These are phyloP conservation scores for Mitragyna speciosa DNA, from an alignment of 257 asterid genomes.

Conservation along the genomic window DNA sequence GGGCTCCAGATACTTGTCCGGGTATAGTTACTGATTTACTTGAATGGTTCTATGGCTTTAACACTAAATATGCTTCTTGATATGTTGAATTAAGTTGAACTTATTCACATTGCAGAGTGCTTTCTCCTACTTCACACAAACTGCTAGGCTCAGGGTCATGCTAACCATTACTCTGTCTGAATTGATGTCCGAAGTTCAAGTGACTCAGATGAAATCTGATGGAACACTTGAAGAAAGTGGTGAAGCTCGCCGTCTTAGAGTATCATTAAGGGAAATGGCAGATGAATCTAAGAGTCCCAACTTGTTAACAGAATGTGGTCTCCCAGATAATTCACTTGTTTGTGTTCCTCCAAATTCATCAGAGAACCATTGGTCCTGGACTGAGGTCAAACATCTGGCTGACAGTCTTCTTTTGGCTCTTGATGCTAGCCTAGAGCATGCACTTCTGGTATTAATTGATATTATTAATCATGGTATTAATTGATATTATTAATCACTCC, in stretches of 20 bases:
- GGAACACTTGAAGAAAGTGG: slow-evolving; percentile 95
- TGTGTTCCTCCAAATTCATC: slow-evolving; percentile 44
- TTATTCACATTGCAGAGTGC: slow-evolving; percentile 64
- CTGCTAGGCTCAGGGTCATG: slow-evolving; percentile 87
- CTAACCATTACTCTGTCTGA: slow-evolving; percentile 92
- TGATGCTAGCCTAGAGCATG: slow-evolving; percentile 98
- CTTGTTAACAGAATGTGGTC: slow-evolving; percentile 66
- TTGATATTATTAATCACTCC: slow-evolving; percentile 23
- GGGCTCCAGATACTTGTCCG: slow-evolving; percentile 96
- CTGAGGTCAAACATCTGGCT: slow-evolving; percentile 72
- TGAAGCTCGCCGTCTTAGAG: slow-evolving; percentile 89
- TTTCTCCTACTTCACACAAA: slow-evolving; percentile 74
- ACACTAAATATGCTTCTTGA: slow-evolving; percentile 10
- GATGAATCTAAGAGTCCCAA: slow-evolving; percentile 68
- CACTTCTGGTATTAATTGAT: slow-evolving; percentile 69
- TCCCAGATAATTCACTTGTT: slow-evolving; percentile 65
- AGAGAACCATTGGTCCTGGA: slow-evolving; percentile 79
- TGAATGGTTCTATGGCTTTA: slow-evolving; percentile 16
- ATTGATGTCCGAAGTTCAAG: slow-evolving; percentile 99
- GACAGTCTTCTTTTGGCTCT: slow-evolving; percentile 89
- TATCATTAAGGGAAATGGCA: slow-evolving; percentile 79
- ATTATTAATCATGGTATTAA: slow-evolving; percentile 50
- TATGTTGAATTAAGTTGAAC: slow-evolving; percentile 21
- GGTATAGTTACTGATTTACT: slow-evolving; percentile 41
- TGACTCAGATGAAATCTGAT: slow-evolving; percentile 90